Evolutionary conservation across 2,329 filamentous ascomycete genomes (phyloP), one percentile per base, ranked within the genome.

Genomic region (Blastomyces emzantsi): DNA sequence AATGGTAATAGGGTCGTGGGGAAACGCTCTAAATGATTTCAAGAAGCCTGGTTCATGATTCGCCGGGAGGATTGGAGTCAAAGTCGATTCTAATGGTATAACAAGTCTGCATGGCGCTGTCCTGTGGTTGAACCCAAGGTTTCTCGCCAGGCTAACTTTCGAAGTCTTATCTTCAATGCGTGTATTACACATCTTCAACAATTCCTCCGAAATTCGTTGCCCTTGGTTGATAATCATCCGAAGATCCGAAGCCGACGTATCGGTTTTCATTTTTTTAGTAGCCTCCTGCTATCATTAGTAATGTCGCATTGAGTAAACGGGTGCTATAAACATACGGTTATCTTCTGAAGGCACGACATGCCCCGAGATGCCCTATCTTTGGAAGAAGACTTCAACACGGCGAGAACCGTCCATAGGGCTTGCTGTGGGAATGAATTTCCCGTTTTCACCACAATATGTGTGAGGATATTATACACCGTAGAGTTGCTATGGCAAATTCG

Each of bases 321-420:
- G n/a, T 9, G 13, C 19, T 19, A 41, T 30, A 64, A 70, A 64
- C 71, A 62, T 68, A 77, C 76, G 13, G 72, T 75, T 61, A 78
- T 76, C 62, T 75, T 78, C 28, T 77, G 74, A 25, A 78, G 70
- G 62, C 76, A 77, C 41, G 71, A 70, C 52, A 76, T 71, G 13
- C 85, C 86, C 64, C 85, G 79, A 8, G 76, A 77, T 2, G 81
- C 80, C 64, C 93, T 85, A 62, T 93, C 89, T 17, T 83, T 81
- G 65, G 91, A 87, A 41, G 83, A 89, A 0, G 90, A 90, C 64
- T 93, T 93, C 69, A 92, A 87, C 55, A 97, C 87, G 9, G 92
- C 90, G 62, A 97, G 84, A 45, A 99, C 78, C 70, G 88, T 90
- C 95, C 94, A 99, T 33, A 97, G 76, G 0, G 92, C 88, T 75